A percentile compares a stretch with the other conserved stretches of the same genome.
Evolutionary conservation across 2,329 filamentous ascomycete genomes (phyloP).

Genomic region (Cryphonectria nitschkei): DNA sequence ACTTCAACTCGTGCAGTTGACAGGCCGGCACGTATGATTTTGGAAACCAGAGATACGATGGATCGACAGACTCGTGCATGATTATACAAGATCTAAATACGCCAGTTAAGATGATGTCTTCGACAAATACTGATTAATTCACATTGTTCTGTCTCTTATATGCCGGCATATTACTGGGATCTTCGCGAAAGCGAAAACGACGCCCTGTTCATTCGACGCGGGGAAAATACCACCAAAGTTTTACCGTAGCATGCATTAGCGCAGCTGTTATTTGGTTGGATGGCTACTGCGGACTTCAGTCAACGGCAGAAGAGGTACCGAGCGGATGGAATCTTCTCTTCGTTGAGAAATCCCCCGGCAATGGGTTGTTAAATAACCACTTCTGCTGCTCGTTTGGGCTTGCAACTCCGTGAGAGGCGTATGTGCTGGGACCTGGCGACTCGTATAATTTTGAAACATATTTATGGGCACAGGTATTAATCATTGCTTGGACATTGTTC

Average conservation of each 20-base stretch:
- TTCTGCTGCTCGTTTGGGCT: not conserved
- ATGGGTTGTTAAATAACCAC: not conserved
- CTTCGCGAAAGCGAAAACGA: not conserved
- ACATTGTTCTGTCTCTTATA: not conserved
- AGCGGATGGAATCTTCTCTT: not conserved
- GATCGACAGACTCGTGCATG: not conserved
- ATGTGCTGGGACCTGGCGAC: no score
- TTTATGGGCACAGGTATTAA: no score
- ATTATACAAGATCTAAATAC: not conserved
- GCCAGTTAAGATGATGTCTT: not conserved
- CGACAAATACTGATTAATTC: not conserved
- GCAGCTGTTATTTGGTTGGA: not conserved
- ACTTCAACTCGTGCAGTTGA: not conserved
- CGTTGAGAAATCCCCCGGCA: not conserved
- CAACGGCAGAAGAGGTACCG: not conserved
- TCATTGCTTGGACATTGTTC: no score
- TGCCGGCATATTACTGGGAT: not conserved
- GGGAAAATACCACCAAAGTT: conserved; percentile 3
- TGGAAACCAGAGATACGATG: not conserved
- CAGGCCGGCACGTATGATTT: not conserved
- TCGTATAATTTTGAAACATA: no score
- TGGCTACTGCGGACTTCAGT: not conserved
- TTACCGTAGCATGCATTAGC: not conserved
- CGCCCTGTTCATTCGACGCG: not conserved
- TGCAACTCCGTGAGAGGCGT: not conserved